Conservation (phyloP, 2,329 filamentous ascomycete genomes). For the Amphichorda felina region DNA sequence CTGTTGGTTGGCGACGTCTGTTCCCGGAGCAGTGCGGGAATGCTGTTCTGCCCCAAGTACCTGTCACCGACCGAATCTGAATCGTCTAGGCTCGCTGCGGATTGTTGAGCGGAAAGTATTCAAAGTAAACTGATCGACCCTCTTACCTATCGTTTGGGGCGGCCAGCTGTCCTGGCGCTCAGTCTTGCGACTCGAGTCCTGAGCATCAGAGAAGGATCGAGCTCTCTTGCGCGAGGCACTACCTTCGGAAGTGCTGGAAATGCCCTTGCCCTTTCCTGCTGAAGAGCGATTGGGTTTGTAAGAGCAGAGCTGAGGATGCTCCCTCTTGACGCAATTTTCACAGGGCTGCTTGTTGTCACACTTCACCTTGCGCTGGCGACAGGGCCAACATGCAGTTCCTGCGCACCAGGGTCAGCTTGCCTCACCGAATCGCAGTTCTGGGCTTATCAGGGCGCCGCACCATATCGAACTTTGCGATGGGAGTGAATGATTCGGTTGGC, state of each 20-base stretch:
- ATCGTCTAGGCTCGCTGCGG: constrained; percentile 33
- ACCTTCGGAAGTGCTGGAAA: constrained; percentile 12
- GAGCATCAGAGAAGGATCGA: constrained; percentile 17
- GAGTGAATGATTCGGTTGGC: constrained; percentile 58
- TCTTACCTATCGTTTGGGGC: constrained; percentile 3
- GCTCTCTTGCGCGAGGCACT: constrained; percentile 17
- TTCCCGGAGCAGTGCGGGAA: constrained; percentile 52
- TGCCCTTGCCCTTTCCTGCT: constrained; percentile 24
- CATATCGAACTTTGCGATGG: constrained; percentile 57
- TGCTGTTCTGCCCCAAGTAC: constrained; percentile 57
- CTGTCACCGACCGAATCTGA: constrained; percentile 43
- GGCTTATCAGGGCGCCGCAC: constrained; percentile 25
- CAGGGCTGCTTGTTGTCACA: constrained; percentile 59
- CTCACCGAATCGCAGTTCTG: no score
- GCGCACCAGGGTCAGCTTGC: constrained; percentile 3
- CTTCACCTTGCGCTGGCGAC: constrained; percentile 56
- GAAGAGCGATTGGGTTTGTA: constrained; percentile 49
- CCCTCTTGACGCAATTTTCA: constrained; percentile 56
- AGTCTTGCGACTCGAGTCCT: constrained; percentile 15
- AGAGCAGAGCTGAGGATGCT: constrained; percentile 52
- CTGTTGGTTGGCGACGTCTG: constrained; percentile 42
- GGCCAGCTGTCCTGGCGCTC: constrained; percentile 30
- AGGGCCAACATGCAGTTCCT: constrained; percentile 57
- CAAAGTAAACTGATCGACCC: no score
- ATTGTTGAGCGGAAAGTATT: neutral